Base-by-base conservation (phyloP, 352 stramenopile genomes). In the Pythium monospermum region DNA sequence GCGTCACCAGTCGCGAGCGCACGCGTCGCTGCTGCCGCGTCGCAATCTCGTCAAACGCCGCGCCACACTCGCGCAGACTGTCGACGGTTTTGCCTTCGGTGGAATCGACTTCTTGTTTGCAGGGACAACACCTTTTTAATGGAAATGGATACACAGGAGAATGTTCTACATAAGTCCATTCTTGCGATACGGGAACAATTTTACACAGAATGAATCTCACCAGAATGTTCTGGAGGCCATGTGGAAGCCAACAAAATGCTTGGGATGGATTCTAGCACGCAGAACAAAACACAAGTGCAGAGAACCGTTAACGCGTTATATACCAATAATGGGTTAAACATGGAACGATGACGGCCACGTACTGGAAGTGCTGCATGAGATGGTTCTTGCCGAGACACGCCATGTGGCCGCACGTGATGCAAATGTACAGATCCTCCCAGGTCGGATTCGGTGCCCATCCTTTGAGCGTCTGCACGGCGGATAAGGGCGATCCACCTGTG, bases 221-320 rank as follows among this genome's bases (percentile, higher is more conserved):
- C 73, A 88, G 38, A 86, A 83, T 13, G 61, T 75, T 41, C 70
- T 59, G 15, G 70, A 66, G 8, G 57, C 72, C 27, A 76, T 42
- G 40, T 81, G 65, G 21, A 86, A 69, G 12, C 64, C 66, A 18
- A 85, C 70, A 44, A 75, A 85, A 49, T 88, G 77, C 53, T 88
- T 88, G 4, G 73, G 25, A 33, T 83, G 62, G 3, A 57, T 13
- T 30, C 68, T 78, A 31, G 30, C n/a, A 13, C 6, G 39, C 12
- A 16, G 4, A 36, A 12, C n/a, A 41, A 37, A 19, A 23, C n/a
- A n/a, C n/a, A n/a, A n/a, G n/a, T n/a, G n/a, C n/a, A n/a, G n/a
- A n/a, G n/a, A n/a, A n/a, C n/a, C n/a, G n/a, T n/a, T n/a, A n/a
- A n/a, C n/a, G n/a, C n/a, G n/a, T n/a, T n/a, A n/a, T n/a, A n/a